Conservation (phyloP, 345 rosid genomes). For the Syzygium grande region DNA sequence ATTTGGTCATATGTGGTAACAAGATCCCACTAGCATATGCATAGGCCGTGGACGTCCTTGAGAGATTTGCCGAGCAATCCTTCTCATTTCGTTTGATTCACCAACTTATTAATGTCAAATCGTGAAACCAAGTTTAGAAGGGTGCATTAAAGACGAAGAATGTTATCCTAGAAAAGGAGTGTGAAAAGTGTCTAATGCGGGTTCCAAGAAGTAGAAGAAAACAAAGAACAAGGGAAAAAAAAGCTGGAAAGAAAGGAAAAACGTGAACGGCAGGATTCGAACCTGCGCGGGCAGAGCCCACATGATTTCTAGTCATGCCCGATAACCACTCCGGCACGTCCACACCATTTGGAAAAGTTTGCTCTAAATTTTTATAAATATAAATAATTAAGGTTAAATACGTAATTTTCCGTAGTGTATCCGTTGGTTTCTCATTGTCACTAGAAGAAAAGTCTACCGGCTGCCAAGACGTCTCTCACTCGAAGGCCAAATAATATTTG, state of each 20-base stretch:
- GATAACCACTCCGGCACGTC: constrained; percentile 96
- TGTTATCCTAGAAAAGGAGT: background rate
- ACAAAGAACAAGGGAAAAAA: too few relatives aligned
- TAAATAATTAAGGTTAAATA: too few relatives aligned
- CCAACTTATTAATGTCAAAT: background rate
- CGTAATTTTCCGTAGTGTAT: too few relatives aligned
- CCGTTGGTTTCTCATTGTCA: too few relatives aligned
- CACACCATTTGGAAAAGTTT: constrained; percentile 4
- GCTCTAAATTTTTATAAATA: too few relatives aligned
- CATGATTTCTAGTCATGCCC: constrained; percentile 97
- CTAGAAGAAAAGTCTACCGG: too few relatives aligned
- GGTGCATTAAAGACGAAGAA: background rate
- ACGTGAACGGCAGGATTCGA: constrained; percentile 73
- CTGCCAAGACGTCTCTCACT: too few relatives aligned
- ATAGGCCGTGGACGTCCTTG: background rate
- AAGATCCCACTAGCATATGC: background rate
- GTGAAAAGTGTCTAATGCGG: background rate
- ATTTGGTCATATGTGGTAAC: background rate
- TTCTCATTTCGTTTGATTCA: background rate
- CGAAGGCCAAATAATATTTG: background rate
- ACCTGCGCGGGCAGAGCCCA: constrained; percentile 93
- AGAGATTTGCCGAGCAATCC: background rate
- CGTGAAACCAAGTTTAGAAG: too few relatives aligned
- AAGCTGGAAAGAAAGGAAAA: background rate
- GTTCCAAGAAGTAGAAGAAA: background rate